A percentile compares a stretch with the other conserved stretches of the same genome.
These are phyloP conservation scores for Biancaea sappan DNA, from an alignment of 306 rosid genomes.

Conservation along the genomic window DNA sequence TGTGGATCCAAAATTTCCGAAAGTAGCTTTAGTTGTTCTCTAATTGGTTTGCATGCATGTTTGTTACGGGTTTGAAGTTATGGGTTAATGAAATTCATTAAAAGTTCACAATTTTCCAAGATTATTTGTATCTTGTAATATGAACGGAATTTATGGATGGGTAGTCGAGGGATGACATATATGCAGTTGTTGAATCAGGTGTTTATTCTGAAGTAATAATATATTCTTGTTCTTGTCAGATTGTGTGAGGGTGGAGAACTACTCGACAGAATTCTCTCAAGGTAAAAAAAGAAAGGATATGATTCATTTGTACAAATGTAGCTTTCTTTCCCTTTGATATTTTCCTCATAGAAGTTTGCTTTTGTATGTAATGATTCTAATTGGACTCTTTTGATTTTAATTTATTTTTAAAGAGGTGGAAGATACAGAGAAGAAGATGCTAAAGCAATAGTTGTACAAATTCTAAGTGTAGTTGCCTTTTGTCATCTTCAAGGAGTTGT, in stretches of 20 bases:
- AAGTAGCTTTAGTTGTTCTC: constrained; percentile 1
- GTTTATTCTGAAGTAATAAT: constrained; percentile 28
- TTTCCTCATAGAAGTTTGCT: constrained; percentile 22
- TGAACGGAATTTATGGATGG: constrained; percentile 7
- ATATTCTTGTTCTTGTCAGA: constrained; percentile 49
- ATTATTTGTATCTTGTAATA: not conserved
- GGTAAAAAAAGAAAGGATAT: constrained; percentile 56
- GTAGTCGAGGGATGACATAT: not conserved
- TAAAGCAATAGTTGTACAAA: constrained; percentile 76
- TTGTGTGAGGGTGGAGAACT: constrained; percentile 96
- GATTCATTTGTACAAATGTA: constrained; percentile 25
- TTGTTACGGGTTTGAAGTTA: constrained; percentile 4
- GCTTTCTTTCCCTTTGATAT: not conserved
- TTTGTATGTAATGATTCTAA: constrained; percentile 33
- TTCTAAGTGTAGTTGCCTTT: constrained; percentile 69
- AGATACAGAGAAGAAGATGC: constrained; percentile 86
- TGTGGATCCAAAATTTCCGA: constrained; percentile 24
- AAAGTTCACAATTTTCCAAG: constrained; percentile 4
- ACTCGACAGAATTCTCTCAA: constrained; percentile 84
- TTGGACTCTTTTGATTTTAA: constrained; percentile 31
- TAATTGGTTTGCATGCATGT: constrained; percentile 11
- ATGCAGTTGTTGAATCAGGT: constrained; percentile 22
- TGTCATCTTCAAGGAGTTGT: constrained; percentile 96
- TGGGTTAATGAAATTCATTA: constrained; percentile 25
- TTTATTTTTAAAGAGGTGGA: constrained; percentile 74